Percentiles rank a stretch among this genome's conserved stretches.
Evolutionary conservation across 495 filamentous ascomycete genomes (phyloP).

Genomic region (Penicillium atrosanguineum): DNA sequence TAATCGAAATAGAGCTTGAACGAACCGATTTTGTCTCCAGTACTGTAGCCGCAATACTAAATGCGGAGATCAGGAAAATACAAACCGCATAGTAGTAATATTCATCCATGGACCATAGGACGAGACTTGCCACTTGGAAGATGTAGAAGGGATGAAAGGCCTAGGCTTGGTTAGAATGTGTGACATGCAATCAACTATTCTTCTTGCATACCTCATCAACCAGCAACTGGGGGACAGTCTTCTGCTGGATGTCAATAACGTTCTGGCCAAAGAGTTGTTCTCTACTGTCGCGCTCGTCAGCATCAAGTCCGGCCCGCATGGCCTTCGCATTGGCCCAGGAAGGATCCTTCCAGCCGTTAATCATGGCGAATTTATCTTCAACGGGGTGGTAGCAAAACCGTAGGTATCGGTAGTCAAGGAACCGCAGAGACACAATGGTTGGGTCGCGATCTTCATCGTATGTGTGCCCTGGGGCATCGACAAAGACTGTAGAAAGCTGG

Average conservation of each 20-base stretch:
- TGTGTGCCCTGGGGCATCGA: constrained; percentile 49
- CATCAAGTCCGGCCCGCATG: constrained; percentile 81
- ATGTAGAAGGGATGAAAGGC: constrained; percentile 98
- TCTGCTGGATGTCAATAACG: constrained; percentile 86
- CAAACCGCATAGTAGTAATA: constrained; percentile 98
- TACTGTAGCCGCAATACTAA: constrained; percentile 86
- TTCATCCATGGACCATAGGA: constrained; percentile 91
- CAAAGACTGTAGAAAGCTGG: constrained; percentile 84
- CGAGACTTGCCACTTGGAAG: constrained; percentile 92
- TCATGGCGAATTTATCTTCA: constrained; percentile 81
- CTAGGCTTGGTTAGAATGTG: constrained; percentile 40
- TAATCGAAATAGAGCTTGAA: not conserved
- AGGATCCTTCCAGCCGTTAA: constrained; percentile 91
- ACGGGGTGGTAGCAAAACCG: constrained; percentile 87
- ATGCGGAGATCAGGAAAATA: constrained; percentile 91
- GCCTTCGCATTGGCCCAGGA: constrained; percentile 74
- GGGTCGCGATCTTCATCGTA: constrained; percentile 88
- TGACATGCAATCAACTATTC: constrained; percentile 16
- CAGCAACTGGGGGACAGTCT: constrained; percentile 75
- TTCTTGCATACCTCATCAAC: constrained; percentile 71
- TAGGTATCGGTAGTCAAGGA: constrained; percentile 89
- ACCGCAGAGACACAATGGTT: constrained; percentile 64
- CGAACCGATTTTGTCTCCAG: constrained; percentile 82
- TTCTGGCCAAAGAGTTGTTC: constrained; percentile 87
- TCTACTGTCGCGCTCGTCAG: constrained; percentile 80